Percentiles rank a stretch among this genome's conserved stretches.
phyloP scores from a whole-genome alignment of 2,329 filamentous ascomycete species.

The Nigrospora sphaerica region DNA sequence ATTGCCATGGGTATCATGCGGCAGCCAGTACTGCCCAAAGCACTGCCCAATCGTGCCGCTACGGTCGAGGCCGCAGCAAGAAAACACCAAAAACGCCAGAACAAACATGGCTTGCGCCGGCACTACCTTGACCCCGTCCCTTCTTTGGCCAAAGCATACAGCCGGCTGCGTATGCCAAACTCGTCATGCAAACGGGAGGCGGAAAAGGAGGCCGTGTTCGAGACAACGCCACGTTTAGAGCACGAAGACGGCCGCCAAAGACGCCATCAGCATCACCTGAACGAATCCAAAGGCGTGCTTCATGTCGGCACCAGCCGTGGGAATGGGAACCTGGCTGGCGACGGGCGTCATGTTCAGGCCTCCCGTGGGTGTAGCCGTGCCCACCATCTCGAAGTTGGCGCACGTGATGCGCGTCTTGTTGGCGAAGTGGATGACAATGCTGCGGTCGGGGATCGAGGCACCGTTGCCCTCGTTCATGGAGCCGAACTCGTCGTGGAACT shows the following conservation, averaged over 20 bases:
- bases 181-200: too few species aligned
- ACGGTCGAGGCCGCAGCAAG: too few species aligned
- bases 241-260: background rate
- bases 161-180: too few species aligned
- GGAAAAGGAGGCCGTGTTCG: too few species aligned
- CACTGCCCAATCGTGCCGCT: too few species aligned
- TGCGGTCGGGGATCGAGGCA: constrained; percentile 59
- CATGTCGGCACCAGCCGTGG: background rate
- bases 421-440: constrained; percentile 55
- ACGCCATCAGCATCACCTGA: background rate
- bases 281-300: background rate
- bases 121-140: too few species aligned
- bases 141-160: too few species aligned
- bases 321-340: background rate
- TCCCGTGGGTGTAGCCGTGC: background rate
- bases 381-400: constrained; percentile 44
- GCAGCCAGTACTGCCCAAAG: too few species aligned
- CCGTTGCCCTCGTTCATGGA: constrained; percentile 42
- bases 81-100: too few species aligned
- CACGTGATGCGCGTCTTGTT: constrained; percentile 60
- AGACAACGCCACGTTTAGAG: background rate
- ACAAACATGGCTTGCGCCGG: too few species aligned
- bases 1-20: too few species aligned
- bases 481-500: constrained; percentile 51
- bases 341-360: background rate